Percentiles rank a stretch among this genome's conserved stretches.
Conservation (phyloP, 225 moss, liverwort and hornwort genomes). For the Physcomitrellopsis africana region DNA sequence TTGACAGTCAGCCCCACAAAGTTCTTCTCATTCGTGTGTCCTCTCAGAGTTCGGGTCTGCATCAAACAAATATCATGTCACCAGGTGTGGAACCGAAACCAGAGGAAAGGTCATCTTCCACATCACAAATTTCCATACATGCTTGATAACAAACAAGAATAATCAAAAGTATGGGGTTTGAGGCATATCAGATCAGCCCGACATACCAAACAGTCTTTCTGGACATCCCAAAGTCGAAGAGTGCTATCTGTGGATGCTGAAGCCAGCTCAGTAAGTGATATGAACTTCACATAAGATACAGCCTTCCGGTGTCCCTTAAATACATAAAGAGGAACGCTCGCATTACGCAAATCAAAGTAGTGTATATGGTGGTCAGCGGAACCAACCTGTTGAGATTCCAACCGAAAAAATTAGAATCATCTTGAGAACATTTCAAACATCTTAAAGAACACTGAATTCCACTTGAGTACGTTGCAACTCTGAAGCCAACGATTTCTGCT, state of each 20-base stretch:
- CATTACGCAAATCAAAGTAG: slow-evolving; percentile 82
- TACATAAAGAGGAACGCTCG: slow-evolving; percentile 63
- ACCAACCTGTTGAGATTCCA: slow-evolving; percentile 67
- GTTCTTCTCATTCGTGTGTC: slow-evolving; percentile 95
- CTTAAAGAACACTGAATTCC: neutral
- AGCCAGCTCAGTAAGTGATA: slow-evolving; percentile 85
- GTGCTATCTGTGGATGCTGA: slow-evolving; percentile 99
- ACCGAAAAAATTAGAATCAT: neutral
- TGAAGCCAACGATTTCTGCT: too few relatives aligned
- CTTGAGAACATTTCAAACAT: neutral
- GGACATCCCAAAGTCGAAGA: slow-evolving; percentile 92
- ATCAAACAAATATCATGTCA: neutral
- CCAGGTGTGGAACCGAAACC: neutral
- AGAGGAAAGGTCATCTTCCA: neutral
- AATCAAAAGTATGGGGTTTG: neutral
- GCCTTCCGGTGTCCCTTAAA: slow-evolving; percentile 91
- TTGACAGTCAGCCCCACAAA: slow-evolving; percentile 93
- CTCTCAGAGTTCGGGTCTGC: slow-evolving; percentile 86
- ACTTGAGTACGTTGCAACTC: neutral
- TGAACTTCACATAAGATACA: slow-evolving; percentile 94
- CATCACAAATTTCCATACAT: too few relatives aligned
- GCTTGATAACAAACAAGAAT: too few relatives aligned
- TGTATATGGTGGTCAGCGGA: slow-evolving; percentile 92
- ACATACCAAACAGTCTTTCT: slow-evolving; percentile 74
- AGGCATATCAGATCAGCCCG: neutral